These are phyloP conservation scores for Schrenkiella parvula DNA, from an alignment of 345 rosid species.

Conservation along the genomic window DNA sequence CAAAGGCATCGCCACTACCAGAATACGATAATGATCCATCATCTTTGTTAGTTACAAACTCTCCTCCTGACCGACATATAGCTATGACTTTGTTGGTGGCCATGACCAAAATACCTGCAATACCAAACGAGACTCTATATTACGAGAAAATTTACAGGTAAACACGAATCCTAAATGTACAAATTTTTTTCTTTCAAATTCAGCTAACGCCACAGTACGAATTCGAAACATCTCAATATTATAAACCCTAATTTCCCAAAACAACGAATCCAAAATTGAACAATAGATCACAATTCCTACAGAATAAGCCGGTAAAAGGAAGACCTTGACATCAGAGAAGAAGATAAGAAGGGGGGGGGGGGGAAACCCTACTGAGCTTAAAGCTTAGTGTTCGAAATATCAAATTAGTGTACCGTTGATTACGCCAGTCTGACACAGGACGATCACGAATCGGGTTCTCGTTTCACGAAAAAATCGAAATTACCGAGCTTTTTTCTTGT, in stretches of 20 bases:
- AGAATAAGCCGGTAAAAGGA: not conserved
- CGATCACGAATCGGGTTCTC: slow-evolving; percentile 3
- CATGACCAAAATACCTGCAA: slow-evolving; percentile 43
- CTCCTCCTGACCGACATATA: slow-evolving; percentile 92
- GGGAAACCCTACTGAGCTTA: slow-evolving; percentile 17
- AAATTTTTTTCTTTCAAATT: not conserved
- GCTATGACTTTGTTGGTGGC: slow-evolving; percentile 79
- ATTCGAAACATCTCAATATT: not conserved
- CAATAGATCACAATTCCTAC: not conserved
- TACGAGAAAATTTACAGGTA: not conserved
- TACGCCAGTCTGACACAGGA: not conserved
- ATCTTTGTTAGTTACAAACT: slow-evolving; percentile 59
- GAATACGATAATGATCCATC: slow-evolving; percentile 66
- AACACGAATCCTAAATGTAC: not conserved
- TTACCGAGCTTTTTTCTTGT: slow-evolving; percentile 7
- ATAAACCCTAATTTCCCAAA: slow-evolving; percentile 1
- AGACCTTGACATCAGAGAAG: not conserved
- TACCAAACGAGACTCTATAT: not conserved
- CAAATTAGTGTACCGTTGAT: slow-evolving; percentile 16
- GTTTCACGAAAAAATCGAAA: not conserved
- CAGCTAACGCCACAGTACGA: not conserved
- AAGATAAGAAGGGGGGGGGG: not conserved
- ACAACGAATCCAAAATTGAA: not conserved
- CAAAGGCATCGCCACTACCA: slow-evolving; percentile 81
- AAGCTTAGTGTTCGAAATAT: not conserved